Base-by-base conservation (phyloP, 257 asterid species). In the Paulownia fortunei region DNA sequence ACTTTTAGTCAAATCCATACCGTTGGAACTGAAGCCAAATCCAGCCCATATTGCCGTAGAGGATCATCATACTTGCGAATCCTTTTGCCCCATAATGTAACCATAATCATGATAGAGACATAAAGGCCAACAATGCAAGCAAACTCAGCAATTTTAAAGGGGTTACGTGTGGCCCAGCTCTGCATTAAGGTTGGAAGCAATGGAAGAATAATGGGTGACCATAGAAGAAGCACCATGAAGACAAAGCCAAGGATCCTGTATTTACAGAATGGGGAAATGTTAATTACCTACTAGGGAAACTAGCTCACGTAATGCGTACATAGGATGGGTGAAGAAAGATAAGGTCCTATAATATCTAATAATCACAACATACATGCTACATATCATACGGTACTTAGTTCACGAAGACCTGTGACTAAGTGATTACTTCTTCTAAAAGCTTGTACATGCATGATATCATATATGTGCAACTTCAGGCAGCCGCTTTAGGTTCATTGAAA, bases 121-220 rank as follows among this genome's bases (percentile, higher is more conserved):
- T 92, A 96, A 54, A 96, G 96, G 77, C 98, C 97, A 87, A 86
- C 78, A 68, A 93, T 78, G 86, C 99, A 89, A 82, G 90, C 87
- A 81, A 89, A 79, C 85, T 96, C 97, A 42, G 86, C 92, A 77
- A 90, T 69, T 83, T 78, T 85, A 36, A 89, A 88, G 72, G 96
- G 88, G 34, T 61, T 84, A 71, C 37, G 84, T n/a, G 91, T 79
- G 75, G 89, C 86, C 99, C 99, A 93, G 81, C 90, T 85, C 84
- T 83, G 97, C 74, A 93, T 82, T 68, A 96, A 87, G 49, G 97
- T 78, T 30, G 98, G 98, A 60, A 96, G 92, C 90, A 93, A 81
- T 13, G 99, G 99, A 84, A 96, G 72, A 41, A 88, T 78, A 70
- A 96, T 80, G 18, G 99, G 99, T 55, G 98, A 89, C 97, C 99